These are phyloP conservation scores for Penicillium sp. DNA, from an alignment of 2,329 filamentous ascomycete species.

Conservation along the genomic window DNA sequence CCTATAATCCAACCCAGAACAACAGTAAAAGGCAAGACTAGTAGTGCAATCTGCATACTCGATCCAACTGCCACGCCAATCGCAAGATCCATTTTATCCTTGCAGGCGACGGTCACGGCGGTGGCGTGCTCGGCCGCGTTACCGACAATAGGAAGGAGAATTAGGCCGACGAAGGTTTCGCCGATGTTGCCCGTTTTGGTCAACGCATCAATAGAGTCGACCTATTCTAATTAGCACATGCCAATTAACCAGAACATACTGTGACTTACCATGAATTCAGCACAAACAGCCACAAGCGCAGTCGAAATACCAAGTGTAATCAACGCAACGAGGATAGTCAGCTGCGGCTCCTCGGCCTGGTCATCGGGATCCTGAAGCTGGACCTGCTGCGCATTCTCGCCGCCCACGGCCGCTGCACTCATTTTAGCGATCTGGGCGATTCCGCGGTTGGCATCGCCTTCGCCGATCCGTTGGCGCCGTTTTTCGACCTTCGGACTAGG, in stretches of 20 bases:
- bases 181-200: slow-evolving; percentile 48
- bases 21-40: slow-evolving; percentile 57
- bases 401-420: slow-evolving; percentile 45
- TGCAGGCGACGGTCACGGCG: slow-evolving; percentile 56
- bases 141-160: slow-evolving; percentile 60
- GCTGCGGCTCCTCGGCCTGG: slow-evolving; percentile 67
- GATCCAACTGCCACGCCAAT: slow-evolving; percentile 63
- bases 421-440: slow-evolving; percentile 52
- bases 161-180: slow-evolving; percentile 59
- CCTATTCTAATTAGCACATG: too few species aligned
- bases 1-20: slow-evolving; percentile 59
- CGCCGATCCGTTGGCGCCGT: slow-evolving; percentile 42
- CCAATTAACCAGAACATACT: too few species aligned
- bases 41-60: slow-evolving; percentile 60
- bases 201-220: slow-evolving; percentile 54
- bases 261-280: slow-evolving; percentile 53
- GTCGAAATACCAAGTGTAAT: slow-evolving; percentile 67
- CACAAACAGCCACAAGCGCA: slow-evolving; percentile 72
- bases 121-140: slow-evolving; percentile 64
- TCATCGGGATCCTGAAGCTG: slow-evolving; percentile 57
- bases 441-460: slow-evolving; percentile 47
- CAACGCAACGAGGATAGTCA: slow-evolving; percentile 67
- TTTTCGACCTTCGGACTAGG: slow-evolving; percentile 72
- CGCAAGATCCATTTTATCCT: slow-evolving; percentile 65
- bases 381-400: slow-evolving; percentile 47